phyloP scores from a whole-genome alignment of 2,329 filamentous ascomycete genomes.

The Grosmannia clavigera region DNA sequence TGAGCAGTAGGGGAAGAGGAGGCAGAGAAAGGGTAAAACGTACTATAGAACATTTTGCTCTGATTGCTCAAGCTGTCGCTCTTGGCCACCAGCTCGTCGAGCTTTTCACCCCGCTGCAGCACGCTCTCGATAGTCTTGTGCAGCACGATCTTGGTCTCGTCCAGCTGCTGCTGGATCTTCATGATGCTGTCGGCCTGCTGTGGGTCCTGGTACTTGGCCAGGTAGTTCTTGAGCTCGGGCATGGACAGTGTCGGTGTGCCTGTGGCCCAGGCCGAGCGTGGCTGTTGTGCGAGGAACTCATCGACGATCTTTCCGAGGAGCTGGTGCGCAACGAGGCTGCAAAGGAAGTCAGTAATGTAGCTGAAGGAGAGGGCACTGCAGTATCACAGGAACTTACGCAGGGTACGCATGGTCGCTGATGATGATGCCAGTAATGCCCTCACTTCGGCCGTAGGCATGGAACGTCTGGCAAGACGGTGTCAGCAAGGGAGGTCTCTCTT shows the following conservation, averaged over 20 bases:
- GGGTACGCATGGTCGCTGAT: slow-evolving; percentile 69
- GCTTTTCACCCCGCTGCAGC: slow-evolving; percentile 87
- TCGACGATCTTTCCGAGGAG: slow-evolving; percentile 78
- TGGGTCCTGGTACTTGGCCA: slow-evolving; percentile 68
- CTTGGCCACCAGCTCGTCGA: slow-evolving; percentile 87
- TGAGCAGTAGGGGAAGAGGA: too few species aligned
- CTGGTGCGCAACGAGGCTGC: slow-evolving; percentile 62
- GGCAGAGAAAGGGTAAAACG: neutral
- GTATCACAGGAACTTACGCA: slow-evolving; percentile 12
- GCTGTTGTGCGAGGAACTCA: slow-evolving; percentile 67
- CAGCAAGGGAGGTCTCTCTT: neutral
- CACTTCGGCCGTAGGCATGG: slow-evolving; percentile 63
- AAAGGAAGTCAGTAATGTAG: too few species aligned
- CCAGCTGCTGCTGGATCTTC: slow-evolving; percentile 92
- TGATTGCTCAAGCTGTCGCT: slow-evolving; percentile 79
- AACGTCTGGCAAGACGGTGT: slow-evolving; percentile 21
- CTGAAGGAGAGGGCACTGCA: too few species aligned
- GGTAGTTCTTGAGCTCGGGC: slow-evolving; percentile 68
- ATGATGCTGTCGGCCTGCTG: slow-evolving; percentile 79
- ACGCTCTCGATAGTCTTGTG: slow-evolving; percentile 91
- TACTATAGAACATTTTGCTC: slow-evolving; percentile 95
- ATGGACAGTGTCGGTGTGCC: slow-evolving; percentile 23
- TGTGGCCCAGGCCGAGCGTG: slow-evolving; percentile 49
- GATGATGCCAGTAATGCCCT: slow-evolving; percentile 65
- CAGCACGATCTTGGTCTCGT: slow-evolving; percentile 93